Evolutionary conservation across 345 rosid species (phyloP).

Genomic region (Stellera chamaejasme): DNA sequence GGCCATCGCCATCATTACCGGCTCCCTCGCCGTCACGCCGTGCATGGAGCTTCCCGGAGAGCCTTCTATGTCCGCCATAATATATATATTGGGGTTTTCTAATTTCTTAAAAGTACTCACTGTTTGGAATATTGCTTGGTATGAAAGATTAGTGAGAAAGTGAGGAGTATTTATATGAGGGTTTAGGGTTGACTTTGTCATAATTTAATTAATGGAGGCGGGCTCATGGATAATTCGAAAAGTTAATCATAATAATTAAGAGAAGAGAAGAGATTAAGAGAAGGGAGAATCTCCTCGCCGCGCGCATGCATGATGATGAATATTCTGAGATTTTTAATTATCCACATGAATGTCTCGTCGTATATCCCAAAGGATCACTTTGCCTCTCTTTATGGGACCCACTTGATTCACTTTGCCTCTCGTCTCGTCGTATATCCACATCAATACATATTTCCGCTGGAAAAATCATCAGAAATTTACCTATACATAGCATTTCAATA

Average conservation of each 20-base stretch:
- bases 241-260: constrained; percentile 15
- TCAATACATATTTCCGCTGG: no score
- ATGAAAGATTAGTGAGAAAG: neutral
- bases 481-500: no score
- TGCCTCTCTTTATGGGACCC: constrained; percentile 5
- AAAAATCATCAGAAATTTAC: no score
- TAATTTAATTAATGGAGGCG: constrained; percentile 1
- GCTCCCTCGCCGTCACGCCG: constrained; percentile 67
- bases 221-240: constrained; percentile 43
- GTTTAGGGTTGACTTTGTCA: constrained; percentile 40
- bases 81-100: neutral
- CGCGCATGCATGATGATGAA: constrained; percentile 35
- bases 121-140: neutral
- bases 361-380: constrained; percentile 54
- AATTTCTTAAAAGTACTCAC: neutral
- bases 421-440: no score
- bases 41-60: constrained; percentile 82
- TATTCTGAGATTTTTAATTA: no score
- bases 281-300: constrained; percentile 16
- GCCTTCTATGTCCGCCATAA: constrained; percentile 41
- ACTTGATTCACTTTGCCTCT: no score
- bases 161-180: constrained; percentile 27
- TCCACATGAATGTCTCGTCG: constrained; percentile 22
- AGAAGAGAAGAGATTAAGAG: constrained; percentile 11
- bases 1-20: constrained; percentile 41